Base-by-base conservation (phyloP, 169 alveolate species). In the Sarcocystis neurona region DNA sequence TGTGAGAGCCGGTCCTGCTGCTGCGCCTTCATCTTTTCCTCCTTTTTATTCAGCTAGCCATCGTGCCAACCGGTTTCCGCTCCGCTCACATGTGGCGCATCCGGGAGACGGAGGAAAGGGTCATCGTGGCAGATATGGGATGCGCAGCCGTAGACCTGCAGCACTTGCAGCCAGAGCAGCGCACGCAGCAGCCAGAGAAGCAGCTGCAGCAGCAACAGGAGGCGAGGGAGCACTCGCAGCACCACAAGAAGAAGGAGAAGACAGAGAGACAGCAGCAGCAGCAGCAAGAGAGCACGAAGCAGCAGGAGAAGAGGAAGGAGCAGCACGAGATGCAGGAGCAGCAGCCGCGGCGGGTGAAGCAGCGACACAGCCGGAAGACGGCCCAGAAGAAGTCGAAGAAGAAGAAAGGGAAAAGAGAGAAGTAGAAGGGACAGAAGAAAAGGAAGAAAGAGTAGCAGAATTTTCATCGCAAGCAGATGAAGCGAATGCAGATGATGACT, bases 141-240 rank as follows among this genome's bases (percentile, higher is more conserved):
- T n/a, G n/a, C n/a, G n/a, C n/a, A n/a, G n/a, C n/a, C n/a, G n/a
- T n/a, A n/a, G n/a, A n/a, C n/a, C n/a, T n/a, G n/a, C 63, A 53
- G 20, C 20, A 20, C 63, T 12, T 53, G 47, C 88, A 41, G 68
- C 46, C 32, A 30, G 66, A 2, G 46, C 48, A 41, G 60, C 12
- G 30, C 12, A 15, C 32, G 39, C 77, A 63, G 77, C 88, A 34
- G 18, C 79, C n/a, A 41, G 34, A 34, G 41, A 15, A 60, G 41
- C 88, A 43, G 32, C 79, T 32, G 79, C 79, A 53, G 44, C 44
- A 5, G 43, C 75, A 79, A n/a, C n/a, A n/a, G 87, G 66, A 15
- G 34, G 34, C 23, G 56, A 23, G 30, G 48, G 47, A 56, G 3
- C 6, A 12, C 39, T 47, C n/a, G 47, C 79, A n/a, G 37, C 39